These are phyloP conservation scores for Blastomyces gilchristii DNA, from an alignment of 2,329 filamentous ascomycete genomes.

Conservation along the genomic window DNA sequence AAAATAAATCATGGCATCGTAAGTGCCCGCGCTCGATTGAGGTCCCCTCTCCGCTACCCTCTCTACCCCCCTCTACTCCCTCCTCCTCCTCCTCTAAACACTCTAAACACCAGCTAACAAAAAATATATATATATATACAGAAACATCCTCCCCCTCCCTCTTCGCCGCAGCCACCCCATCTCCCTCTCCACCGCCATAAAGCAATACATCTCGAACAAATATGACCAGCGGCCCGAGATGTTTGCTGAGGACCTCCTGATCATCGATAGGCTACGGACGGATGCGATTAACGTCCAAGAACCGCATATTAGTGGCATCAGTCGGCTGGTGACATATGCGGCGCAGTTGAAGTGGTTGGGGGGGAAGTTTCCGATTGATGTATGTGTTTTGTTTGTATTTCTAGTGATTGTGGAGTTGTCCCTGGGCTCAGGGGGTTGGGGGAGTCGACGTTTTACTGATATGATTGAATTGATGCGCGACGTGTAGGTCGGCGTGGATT, in stretches of 20 bases:
- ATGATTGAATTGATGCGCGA: slow-evolving; percentile 1
- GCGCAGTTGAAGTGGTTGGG: slow-evolving; percentile 88
- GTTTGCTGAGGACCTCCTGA: slow-evolving; percentile 80
- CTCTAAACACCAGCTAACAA: neutral
- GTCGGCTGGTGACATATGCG: slow-evolving; percentile 81
- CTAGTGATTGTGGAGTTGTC: neutral
- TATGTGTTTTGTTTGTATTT: slow-evolving; percentile 7
- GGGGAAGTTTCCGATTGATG: slow-evolving; percentile 89
- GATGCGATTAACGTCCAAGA: slow-evolving; percentile 86
- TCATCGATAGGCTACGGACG: slow-evolving; percentile 70
- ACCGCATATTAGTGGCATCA: slow-evolving; percentile 74
- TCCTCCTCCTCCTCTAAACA: neutral
- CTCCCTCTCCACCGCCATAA: slow-evolving; percentile 70
- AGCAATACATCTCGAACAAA: slow-evolving; percentile 91
- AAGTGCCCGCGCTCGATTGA: neutral
- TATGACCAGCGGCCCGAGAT: slow-evolving; percentile 98
- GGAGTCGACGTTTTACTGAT: neutral
- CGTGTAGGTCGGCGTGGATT: slow-evolving; percentile 75
- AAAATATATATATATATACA: slow-evolving; percentile 14
- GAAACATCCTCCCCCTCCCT: slow-evolving; percentile 59
- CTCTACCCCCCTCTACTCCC: neutral
- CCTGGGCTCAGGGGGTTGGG: too few species aligned
- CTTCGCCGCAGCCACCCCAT: slow-evolving; percentile 78
- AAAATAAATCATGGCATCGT: slow-evolving; percentile 12
- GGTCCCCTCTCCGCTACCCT: too few species aligned